Evolutionary conservation across 1,284 basidiomycete genomes (phyloP).

Genomic region (Ustilago shanxiensis): DNA sequence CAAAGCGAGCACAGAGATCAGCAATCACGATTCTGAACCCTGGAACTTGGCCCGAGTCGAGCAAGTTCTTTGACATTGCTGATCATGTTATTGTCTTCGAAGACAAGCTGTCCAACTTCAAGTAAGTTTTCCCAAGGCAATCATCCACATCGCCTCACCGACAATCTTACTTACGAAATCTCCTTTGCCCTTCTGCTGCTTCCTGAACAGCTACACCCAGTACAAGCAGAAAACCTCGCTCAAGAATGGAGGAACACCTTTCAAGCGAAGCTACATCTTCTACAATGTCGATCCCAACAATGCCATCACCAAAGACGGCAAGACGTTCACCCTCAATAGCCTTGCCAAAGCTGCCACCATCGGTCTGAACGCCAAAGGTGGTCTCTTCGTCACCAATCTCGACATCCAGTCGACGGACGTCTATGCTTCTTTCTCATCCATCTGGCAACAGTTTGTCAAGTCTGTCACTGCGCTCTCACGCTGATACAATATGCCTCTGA

Average conservation of each 20-base stretch:
- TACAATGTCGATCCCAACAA: slow-evolving; percentile 21
- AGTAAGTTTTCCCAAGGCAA: too few species aligned
- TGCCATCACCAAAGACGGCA: slow-evolving; percentile 19
- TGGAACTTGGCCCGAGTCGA: slow-evolving; percentile 24
- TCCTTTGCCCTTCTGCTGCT: not conserved
- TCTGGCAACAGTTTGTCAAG: slow-evolving; percentile 26
- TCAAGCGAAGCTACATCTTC: slow-evolving; percentile 26
- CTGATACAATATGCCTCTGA: too few species aligned
- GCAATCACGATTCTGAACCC: slow-evolving; percentile 31
- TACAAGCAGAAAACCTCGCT: slow-evolving; percentile 11
- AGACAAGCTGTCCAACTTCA: slow-evolving; percentile 32
- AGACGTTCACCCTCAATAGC: slow-evolving; percentile 4
- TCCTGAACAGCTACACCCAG: slow-evolving; percentile 5
- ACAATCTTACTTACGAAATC: not conserved
- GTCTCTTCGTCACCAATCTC: slow-evolving; percentile 24
- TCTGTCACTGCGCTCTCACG: slow-evolving; percentile 12
- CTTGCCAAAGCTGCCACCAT: slow-evolving; percentile 12
- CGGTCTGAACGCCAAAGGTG: slow-evolving; percentile 14
- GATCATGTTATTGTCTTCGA: slow-evolving; percentile 32
- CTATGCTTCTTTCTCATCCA: slow-evolving; percentile 20
- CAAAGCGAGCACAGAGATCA: not conserved
- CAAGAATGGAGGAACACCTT: slow-evolving; percentile 1
- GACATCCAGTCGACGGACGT: slow-evolving; percentile 19
- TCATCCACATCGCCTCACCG: too few species aligned
- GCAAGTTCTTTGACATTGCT: slow-evolving; percentile 15